phyloP scores from a whole-genome alignment of 2,329 filamentous ascomycete species.

The Coniochaeta ligniaria region DNA sequence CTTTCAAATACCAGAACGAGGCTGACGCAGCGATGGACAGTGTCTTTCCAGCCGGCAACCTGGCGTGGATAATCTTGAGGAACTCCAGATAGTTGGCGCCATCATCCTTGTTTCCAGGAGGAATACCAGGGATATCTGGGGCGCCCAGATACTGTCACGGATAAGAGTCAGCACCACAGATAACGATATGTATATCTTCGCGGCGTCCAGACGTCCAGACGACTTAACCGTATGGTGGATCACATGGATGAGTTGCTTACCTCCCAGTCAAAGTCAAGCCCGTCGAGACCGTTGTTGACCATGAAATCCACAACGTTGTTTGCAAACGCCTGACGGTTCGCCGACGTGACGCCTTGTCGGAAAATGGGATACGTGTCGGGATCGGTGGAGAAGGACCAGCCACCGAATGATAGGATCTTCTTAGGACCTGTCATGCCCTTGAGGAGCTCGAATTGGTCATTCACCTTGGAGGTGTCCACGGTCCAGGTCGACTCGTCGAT shows the following conservation, averaged over 20 bases:
- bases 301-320: conserved; percentile 30
- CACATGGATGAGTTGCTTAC: not conserved
- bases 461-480: not conserved
- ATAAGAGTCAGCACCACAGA: not conserved
- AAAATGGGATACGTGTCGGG: conserved; percentile 27
- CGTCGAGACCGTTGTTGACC: conserved; percentile 29
- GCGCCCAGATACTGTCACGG: conserved; percentile 23
- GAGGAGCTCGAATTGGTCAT: not conserved
- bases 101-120: conserved; percentile 11
- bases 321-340: conserved; percentile 28
- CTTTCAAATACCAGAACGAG: conserved; percentile 21
- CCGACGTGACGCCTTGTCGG: conserved; percentile 21
- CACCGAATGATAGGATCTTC: conserved; percentile 32
- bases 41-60: conserved; percentile 3
- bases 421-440: not conserved
- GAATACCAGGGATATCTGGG: conserved; percentile 25
- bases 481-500: not conserved
- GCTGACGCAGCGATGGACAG: conserved; percentile 16
- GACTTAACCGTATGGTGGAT: too few relatives aligned
- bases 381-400: conserved; percentile 34
- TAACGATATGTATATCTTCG: not conserved
- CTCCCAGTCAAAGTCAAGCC: conserved; percentile 30
- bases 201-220: not conserved
- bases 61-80: conserved; percentile 6
- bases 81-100: conserved; percentile 15